Evolutionary conservation across 768 basidiomycete genomes (phyloP), one percentile per base, ranked within the genome.

Genomic region (Serendipita sp.): DNA sequence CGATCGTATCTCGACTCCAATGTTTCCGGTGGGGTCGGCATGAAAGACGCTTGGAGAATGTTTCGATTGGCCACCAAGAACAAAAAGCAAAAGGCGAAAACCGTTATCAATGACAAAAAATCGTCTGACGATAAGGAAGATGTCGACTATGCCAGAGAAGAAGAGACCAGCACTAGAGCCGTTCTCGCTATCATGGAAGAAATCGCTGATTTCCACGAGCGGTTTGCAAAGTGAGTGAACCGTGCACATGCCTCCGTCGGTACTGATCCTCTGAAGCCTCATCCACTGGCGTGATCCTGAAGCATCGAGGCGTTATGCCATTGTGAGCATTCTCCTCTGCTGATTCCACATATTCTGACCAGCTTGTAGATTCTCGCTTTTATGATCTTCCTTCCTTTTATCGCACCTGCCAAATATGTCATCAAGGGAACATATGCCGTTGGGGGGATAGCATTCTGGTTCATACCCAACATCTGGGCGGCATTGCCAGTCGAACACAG

Each of bases 271-370:
- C 34, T 30, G 2, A 60, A 87, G 85, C 68, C 76, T 85, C n/a
- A 82, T 85, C 68, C 78, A 82, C n/a, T 86, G 86, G 85, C 79
- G 84, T 32, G 75, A 77, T 56, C 80, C 83, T 3, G 67, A 74
- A 3, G 77, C 79, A 10, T 85, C 85, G 3, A 69, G 68, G 18
- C 70, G 74, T 41, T 87, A 84, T 70, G 75, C 72, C 23, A 63
- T 75, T 38, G 85, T 85, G 69, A 68, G 79, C 65, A 32, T 32
- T 8, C 51, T 44, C 44, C 52, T 35, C 47, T 30, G 44, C 32
- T 23, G 23, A 23, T 23, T 23, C 23, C 23, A 41, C 8, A 67
- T 71, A 28, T 68, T 65, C 58, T 38, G 63, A 16, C 18, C 34
- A 38, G 44, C 69, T 66, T 44, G 2, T 45, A 85, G 78, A 68